Conservation (phyloP, 306 rosid genomes). For the Styphnolobium japonicum region DNA sequence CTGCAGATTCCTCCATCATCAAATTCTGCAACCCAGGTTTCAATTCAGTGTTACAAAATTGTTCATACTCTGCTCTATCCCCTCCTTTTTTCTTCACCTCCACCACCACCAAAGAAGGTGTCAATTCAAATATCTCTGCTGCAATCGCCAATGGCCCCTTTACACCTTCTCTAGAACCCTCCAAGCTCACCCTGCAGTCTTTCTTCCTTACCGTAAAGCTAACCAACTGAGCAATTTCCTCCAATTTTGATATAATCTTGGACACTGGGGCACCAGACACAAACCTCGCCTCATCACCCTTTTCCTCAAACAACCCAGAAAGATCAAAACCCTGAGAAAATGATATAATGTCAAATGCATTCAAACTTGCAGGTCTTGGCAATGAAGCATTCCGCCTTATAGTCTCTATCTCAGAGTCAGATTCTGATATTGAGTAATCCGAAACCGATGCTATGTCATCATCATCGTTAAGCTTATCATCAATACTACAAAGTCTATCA, state of each 20-base stretch:
- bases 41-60: constrained; percentile 48
- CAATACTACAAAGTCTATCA: constrained; percentile 39
- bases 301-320: constrained; percentile 60
- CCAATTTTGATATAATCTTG: constrained; percentile 54
- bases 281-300: constrained; percentile 54
- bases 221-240: constrained; percentile 54
- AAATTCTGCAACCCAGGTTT: constrained; percentile 50
- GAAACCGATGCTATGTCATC: neutral
- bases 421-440: constrained; percentile 3
- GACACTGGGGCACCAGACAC: constrained; percentile 45
- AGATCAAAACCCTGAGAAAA: constrained; percentile 64
- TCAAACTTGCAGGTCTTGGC: constrained; percentile 59
- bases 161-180: constrained; percentile 56
- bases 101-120: constrained; percentile 58
- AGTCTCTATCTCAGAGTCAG: constrained; percentile 30
- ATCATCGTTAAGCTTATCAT: neutral
- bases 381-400: constrained; percentile 14
- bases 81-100: constrained; percentile 70
- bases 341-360: constrained; percentile 62
- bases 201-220: constrained; percentile 61
- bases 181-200: constrained; percentile 58
- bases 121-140: constrained; percentile 54
- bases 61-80: constrained; percentile 46
- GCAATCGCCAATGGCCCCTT: constrained; percentile 53
- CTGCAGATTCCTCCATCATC: constrained; percentile 30